These are phyloP conservation scores for Cercospora sp. DNA, from an alignment of 2,329 filamentous ascomycete species.

Conservation along the genomic window DNA sequence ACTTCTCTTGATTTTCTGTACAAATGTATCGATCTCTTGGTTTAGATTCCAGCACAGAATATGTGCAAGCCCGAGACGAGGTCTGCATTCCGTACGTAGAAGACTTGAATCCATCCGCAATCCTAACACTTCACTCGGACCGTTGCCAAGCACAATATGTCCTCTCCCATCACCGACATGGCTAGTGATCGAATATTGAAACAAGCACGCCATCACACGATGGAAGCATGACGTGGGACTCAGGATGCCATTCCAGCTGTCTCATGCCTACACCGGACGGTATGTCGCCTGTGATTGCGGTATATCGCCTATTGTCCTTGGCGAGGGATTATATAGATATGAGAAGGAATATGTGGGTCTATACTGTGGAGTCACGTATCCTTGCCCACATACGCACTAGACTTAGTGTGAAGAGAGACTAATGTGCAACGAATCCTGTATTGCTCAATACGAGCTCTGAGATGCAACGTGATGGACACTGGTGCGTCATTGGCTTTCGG, in stretches of 20 bases:
- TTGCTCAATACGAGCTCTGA: not conserved
- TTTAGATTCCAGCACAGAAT: not conserved
- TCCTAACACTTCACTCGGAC: not conserved
- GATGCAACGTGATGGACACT: not conserved
- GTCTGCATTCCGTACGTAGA: not conserved
- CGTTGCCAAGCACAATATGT: not conserved
- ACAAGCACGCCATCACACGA: not conserved
- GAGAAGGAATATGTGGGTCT: not conserved
- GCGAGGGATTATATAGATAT: not conserved
- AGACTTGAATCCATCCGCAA: not conserved
- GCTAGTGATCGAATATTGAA: not conserved
- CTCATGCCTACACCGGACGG: not conserved
- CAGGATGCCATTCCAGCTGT: not conserved
- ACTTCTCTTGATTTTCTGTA: not conserved
- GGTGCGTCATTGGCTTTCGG: not conserved
- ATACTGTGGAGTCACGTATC: not conserved
- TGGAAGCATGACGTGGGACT: not conserved
- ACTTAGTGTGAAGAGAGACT: not conserved
- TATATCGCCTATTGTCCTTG: not conserved
- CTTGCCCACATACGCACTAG: not conserved
- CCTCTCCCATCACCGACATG: not conserved
- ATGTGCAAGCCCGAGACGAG: not conserved
- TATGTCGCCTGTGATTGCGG: not conserved
- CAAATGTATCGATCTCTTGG: not conserved
- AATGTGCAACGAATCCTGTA: not conserved